Base-by-base conservation (phyloP, 306 rosid genomes). In the Citrullus colocynthis region DNA sequence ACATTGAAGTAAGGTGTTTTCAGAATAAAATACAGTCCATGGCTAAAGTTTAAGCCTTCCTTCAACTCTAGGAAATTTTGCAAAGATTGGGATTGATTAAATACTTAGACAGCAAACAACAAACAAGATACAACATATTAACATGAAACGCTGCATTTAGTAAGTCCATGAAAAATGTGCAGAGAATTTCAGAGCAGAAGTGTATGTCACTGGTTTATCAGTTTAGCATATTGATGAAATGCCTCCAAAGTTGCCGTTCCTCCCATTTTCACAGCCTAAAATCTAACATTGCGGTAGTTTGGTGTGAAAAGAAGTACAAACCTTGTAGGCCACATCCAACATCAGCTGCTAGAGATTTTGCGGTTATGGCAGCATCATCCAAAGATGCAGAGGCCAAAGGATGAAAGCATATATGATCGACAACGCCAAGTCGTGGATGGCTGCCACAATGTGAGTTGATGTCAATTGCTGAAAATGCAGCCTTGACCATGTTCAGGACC, bases 341-440 rank as follows among this genome's bases (percentile, higher is more conserved):
- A 48, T 87, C 86, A 12, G 54, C 78, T 1, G 93, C 97, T 62
- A 92, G 83, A 78, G 80, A 83, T 67, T 83, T 87, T 48, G 97
- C 99, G 78, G 83, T 58, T 32, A 44, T 44, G 81, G 97, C 91
- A 41, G 88, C 82, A 34, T 92, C 91, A 34, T 75, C 89, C 84
- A 95, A 85, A 2, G 93, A 88, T 80, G 98, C 85, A 73, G 71
- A 70, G 7, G 80, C 84, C 84, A 92, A 65, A 18, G 97, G 98
- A 67, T 92, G 97, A 82, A 90, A 90, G 89, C 98, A 92, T 11
- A 89, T 88, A 55, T 90, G 98, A 81, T 95, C 99, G 24, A 91
- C 96, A 78, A 89, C 93, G 30, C 97, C 99, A 4, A 92, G 89
- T 39, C 97, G 85, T 20, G 97, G 99, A 83, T 92, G 99, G 84